These are phyloP conservation scores for Neoboletus subvelutipes DNA, from an alignment of 768 basidiomycete species.

Conservation along the genomic window DNA sequence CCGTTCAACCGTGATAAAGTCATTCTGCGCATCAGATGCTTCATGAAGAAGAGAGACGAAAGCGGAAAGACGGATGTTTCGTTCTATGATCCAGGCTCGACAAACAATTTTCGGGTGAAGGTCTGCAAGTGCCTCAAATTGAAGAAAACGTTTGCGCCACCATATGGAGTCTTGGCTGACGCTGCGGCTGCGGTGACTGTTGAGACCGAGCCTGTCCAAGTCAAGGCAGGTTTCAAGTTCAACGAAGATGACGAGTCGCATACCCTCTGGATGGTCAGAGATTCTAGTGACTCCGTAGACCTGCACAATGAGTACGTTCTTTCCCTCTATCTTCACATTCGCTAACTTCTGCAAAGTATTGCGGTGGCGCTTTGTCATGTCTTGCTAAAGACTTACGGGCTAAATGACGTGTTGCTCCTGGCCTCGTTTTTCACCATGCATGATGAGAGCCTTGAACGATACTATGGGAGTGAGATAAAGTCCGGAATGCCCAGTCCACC, in stretches of 20 bases:
- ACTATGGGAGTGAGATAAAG: not conserved
- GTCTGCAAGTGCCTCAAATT: constrained; percentile 6
- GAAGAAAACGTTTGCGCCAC: constrained; percentile 15
- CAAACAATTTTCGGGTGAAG: not conserved
- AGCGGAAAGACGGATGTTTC: not conserved
- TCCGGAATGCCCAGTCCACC: not conserved
- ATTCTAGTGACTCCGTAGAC: not conserved
- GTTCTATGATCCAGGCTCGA: not conserved
- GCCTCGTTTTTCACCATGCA: constrained; percentile 6
- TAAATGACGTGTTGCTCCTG: constrained; percentile 11
- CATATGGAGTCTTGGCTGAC: constrained; percentile 1
- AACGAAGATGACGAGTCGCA: not conserved
- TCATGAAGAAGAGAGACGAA: constrained; percentile 15
- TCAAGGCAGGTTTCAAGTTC: constrained; percentile 7
- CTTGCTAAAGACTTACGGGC: constrained; percentile 13
- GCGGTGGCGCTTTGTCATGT: constrained; percentile 14
- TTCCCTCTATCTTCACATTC: not conserved
- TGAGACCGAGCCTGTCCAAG: not conserved
- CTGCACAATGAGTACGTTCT: constrained; percentile 11
- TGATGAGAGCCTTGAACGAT: not conserved
- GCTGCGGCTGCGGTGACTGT: too few relatives aligned
- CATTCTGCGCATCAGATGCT: constrained; percentile 6
- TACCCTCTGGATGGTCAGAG: constrained; percentile 13
- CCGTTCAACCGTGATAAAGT: not conserved
- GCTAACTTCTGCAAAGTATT: constrained; percentile 4